Conservation (phyloP, 148 eudicot species). For the Spergularia bocconei region DNA sequence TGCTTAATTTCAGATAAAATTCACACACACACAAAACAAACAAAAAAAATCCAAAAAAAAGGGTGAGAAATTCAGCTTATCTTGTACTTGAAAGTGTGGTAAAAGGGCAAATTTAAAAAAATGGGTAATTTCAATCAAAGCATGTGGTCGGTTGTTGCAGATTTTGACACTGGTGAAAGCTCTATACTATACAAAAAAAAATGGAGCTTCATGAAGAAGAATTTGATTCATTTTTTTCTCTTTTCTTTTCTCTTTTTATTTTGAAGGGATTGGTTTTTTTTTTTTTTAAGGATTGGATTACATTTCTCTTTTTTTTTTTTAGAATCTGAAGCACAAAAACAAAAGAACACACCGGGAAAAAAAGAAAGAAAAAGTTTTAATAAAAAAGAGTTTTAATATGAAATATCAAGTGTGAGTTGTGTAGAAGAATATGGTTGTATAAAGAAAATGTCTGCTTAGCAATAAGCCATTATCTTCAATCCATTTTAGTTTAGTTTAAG, state of each 20-base stretch:
- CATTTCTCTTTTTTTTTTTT: not conserved
- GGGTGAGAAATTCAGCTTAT: slow-evolving; percentile 4
- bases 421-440: slow-evolving; percentile 33
- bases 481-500: too few species aligned
- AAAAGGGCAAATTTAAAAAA: not conserved
- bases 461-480: not conserved
- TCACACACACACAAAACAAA: not conserved
- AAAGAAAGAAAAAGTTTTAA: too few species aligned
- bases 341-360: not conserved
- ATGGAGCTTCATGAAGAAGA: not conserved
- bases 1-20: slow-evolving; percentile 15
- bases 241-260: not conserved
- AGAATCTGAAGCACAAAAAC: not conserved
- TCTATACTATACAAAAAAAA: slow-evolving; percentile 7
- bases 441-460: not conserved
- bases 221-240: slow-evolving; percentile 12
- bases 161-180: slow-evolving; percentile 27
- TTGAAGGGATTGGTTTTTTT: not conserved
- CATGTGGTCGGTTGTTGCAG: slow-evolving; percentile 31
- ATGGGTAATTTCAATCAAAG: slow-evolving; percentile 7
- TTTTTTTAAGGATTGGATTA: slow-evolving; percentile 2
- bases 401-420: too few species aligned
- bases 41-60: not conserved
- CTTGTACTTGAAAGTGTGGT: slow-evolving; percentile 1
- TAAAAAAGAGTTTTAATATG: too few species aligned